phyloP scores from a whole-genome alignment of 768 basidiomycete genomes.

The Bullera alba region DNA sequence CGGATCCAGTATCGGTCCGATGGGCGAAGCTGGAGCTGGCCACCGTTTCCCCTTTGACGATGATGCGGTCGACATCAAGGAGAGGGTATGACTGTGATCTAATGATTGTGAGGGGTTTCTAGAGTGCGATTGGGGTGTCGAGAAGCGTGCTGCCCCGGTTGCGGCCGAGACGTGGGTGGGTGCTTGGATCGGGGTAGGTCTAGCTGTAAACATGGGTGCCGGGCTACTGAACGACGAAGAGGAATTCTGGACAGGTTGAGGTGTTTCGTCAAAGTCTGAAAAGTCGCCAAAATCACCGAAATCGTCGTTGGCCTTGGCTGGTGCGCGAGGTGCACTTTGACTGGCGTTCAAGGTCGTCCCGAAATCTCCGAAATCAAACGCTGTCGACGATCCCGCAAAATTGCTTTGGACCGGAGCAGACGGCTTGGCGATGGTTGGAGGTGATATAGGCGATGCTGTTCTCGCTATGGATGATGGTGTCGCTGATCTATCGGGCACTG shows the following conservation, averaged over 20 bases:
- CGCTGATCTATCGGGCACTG: neutral
- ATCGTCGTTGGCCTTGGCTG: no score
- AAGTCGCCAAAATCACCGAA: conserved; percentile 48
- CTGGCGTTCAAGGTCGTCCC: conserved; percentile 26
- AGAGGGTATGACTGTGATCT: conserved; percentile 28
- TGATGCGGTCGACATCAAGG: conserved; percentile 19
- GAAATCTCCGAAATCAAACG: conserved; percentile 44
- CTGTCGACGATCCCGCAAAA: neutral
- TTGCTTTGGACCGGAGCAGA: neutral
- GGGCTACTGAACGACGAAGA: neutral
- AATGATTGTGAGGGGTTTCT: conserved; percentile 13
- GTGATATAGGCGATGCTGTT: neutral
- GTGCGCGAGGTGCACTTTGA: neutral
- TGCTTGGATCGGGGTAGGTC: neutral
- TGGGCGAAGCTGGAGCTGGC: conserved; percentile 36
- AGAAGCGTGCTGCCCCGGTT: neutral
- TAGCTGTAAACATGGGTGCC: neutral
- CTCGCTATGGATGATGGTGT: neutral
- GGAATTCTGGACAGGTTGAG: neutral
- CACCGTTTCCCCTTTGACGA: conserved; percentile 28
- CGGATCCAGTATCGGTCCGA: conserved; percentile 25
- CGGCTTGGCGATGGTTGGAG: neutral
- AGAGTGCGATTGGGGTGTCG: neutral
- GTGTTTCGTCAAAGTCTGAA: conserved; percentile 19
- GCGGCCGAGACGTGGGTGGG: neutral